Base-by-base conservation (phyloP, 2,329 filamentous ascomycete genomes). In the Trichoderma harzianum region DNA sequence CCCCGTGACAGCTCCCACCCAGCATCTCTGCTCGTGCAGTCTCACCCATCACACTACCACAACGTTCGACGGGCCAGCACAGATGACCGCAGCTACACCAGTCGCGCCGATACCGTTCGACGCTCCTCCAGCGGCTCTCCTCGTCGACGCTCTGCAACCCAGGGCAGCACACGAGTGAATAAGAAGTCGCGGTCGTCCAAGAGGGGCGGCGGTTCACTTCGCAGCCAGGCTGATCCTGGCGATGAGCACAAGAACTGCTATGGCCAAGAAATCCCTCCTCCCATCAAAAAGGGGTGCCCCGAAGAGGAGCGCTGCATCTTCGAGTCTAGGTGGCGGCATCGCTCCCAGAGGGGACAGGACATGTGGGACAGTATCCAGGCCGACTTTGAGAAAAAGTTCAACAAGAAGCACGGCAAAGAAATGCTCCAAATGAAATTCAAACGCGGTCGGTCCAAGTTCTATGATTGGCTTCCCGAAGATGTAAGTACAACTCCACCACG, bases 401-500 rank as follows among this genome's bases (percentile, higher is more conserved):
- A 76, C 11, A 80, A 82, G 72, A 79, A 79, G 16, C 80, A 80
- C 7, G 81, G 83, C 47, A 85, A 86, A 73, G 85, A 87, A 63
- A 83, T 83, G 64, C 80, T 89, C 5, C 87, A 89, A 75, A 89
- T 89, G 87, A 86, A 85, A 76, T 82, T 88, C 53, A 84, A 84
- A 14, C 83, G 87, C 7, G 84, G 84, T 3, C 83, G 87, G 24
- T 79, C 84, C 69, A 86, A 84, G 73, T 85, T 85, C 67, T 80
- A 83, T 14, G 77, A 83, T 1, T 89, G 87, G 87, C 82, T 85
- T 2, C 74, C 79, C 11, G 77, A 75, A 73, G 87, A 89, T 79
- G 87, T 88, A 78, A 83, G 86, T 79, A 26, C 68, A 28, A 18
- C 16, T 66, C 39, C 32, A 10, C n/a, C 57, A 8, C 16, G 14